Evolutionary conservation across 1,284 basidiomycete species (phyloP), one percentile per base, ranked within the genome.

Genomic region (Malassezia dermatis): DNA sequence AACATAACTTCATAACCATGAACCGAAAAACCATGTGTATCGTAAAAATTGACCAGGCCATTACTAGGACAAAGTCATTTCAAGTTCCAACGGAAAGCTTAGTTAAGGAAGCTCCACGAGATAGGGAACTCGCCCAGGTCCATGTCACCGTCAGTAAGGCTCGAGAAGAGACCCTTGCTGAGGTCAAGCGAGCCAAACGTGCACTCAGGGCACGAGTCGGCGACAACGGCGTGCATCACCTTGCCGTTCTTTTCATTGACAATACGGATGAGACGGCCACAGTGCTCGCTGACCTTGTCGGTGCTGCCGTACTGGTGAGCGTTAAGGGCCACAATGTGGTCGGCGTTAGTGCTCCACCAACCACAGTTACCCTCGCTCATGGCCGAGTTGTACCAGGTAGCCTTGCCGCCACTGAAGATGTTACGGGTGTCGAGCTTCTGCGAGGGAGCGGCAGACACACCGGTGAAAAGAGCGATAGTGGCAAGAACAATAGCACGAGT

Each of bases 161-260:
- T 60, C 35, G 61, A 56, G 78, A 94, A 94, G 40, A 94, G 81
- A 48, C 83, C 80, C 11, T 75, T 71, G 23, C 86, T 85, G 58
- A 91, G 79, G 78, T 94, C 89, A 53, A 94, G 81, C 39, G 81
- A 86, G 32, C 81, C 83, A 40, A 75, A 80, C 2, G 82, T 81
- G 71, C 87, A 89, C 27, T 80, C 82, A 51, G 81, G 81, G 74
- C 86, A 88, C 81, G 61, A 78, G 74, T 88, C 86, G 66, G 79
- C 79, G 61, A 89, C 81, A 8, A 75, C 77, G 1, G 86, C 87
- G 15, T 71, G 64, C 10, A 81, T 77, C 2, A 81, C 79, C 73
- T 82, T 83, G 61, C 84, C 85, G 31, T 79, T 67, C 51, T 61
- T 41, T 35, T 53, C 77, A 71, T 80, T 82, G 4, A 79, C 76